Evolutionary conservation across 139 green algal species (phyloP), one percentile per base, ranked within the genome.

Genomic region (Zygnema circumcarinatum): DNA sequence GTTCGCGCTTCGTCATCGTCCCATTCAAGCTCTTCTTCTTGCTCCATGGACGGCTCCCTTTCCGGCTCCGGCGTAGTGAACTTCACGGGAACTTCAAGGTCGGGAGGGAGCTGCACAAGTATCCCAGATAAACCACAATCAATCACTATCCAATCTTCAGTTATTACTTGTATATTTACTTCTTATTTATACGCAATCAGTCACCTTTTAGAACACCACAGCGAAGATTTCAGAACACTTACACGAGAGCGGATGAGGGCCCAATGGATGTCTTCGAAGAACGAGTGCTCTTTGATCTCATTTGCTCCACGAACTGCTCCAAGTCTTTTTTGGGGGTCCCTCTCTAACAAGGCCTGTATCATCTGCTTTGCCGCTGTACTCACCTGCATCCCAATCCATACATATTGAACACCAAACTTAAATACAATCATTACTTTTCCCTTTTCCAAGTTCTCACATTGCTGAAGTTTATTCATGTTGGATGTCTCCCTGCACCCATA

Each of bases 231-330:
- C 54, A 72, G 54, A 21, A 76, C 29, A 74, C 53, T 79, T 3
- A 88, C 86, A 74, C 32, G 67, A 38, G 62, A 25, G 1, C 97
- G 94, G 38, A 99, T 81, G 35, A 99, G 93, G 20, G 94, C 90
- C 96, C 96, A 99, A 85, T 98, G 94, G 67, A 98, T 90, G 35
- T 87, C 87, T 33, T 91, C 73, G 91, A 98, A 99, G 90, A 96
- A 99, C 31, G 94, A 91, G 90, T 99, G 96, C 38, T 76, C 39
- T 92, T 98, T 98, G 83, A 99, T 95, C 67, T 98, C 97, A 74
- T 98, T 95, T 11, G 96, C 97, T 22, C 97, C 97, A 2, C 92
- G 90, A 25, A 76, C 67, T 42, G 81, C 76, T n/a, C 96, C 95
- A 84, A 98, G 85, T 1, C 92, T 81, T 33, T 95, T 85, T 84